Base-by-base conservation (phyloP, 441 rosid genomes). In the Syzygium malaccense region DNA sequence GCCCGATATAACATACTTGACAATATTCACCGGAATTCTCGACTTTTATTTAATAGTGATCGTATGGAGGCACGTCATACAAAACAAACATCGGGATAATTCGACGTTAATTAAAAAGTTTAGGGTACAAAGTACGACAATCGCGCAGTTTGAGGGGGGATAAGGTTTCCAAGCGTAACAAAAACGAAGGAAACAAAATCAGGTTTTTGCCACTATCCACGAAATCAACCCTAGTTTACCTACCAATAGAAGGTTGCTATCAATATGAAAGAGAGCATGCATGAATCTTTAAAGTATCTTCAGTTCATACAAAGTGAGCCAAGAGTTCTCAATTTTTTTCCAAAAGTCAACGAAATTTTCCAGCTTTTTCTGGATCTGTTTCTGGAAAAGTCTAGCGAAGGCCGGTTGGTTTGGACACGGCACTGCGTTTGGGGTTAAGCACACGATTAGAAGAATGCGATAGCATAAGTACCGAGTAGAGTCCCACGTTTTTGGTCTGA, bases 21-120 rank as follows among this genome's bases (percentile, higher is more conserved):
- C 48, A 2, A 10, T 19, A 12, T 33, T 68, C 0, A 2, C 48
- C 3, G 2, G 9, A 20, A 1, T 41, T 37, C 5, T 20, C 3
- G 0, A 41, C 8, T 75, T 20, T 37, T 0, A 1, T 12, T 23
- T 41, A 37, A 23, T 23, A 5, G 51, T 13, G 26, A 75, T 75
- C 14, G 8, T 37, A 6, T 1, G 3, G 17, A 37, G 51, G 7
- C 28, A 2, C 7, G 0, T 11, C 83, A 6, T 23, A 41, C 51
- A 23, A 12, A 41, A 23, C 11, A 4, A 37, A 37, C 26, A 13
- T 20, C 13, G 14, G 48, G 28, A 71, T 14, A 37, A 71, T 68
- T 10, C 25, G 6, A 4, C 0, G 14, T 32, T 20, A 12, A 68
- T 68, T 68, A 33, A 68, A 19, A 68, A 68, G 12, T 33, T 19